Base-by-base conservation (phyloP, 805 yeast species). In the Candida boleticola region DNA sequence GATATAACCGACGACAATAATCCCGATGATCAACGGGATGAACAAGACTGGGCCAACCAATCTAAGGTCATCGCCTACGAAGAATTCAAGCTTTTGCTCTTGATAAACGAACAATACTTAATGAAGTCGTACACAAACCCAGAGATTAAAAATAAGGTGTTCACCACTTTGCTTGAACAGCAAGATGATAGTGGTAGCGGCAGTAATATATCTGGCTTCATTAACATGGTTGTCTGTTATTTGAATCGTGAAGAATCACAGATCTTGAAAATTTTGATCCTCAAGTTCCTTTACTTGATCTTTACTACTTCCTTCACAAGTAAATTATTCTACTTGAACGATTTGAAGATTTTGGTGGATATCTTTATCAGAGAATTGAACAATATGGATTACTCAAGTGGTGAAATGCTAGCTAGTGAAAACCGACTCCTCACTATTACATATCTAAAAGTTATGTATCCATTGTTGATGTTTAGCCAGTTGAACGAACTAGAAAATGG, bases 41-140 rank as follows among this genome's bases (percentile, higher is more conserved):
- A 31, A 31, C 27, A 7, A 23, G 66, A 63, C 30, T 60, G 57
- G 42, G 78, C 74, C 35, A 83, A 83, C 55, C 74, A 80, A 37
- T 73, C 71, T 47, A 83, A 81, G 54, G 50, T 66, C n/a, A 57
- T 64, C 11, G 71, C 74, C 9, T 80, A 79, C 47, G 77, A 86
- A 30, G 81, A 83, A 46, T 82, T 89, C 66, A 82, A 81, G 53
- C 65, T 87, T 13, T 60, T 90, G 10, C 66, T 90, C 30, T 82
- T 89, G 1, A 66, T 90, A 20, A 90, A 90, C 61, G 97, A 90
- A 58, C 97, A 90, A 61, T 90, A 80, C 61, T 79, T 90, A 83
- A 83, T 88, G 78, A 47, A 69, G 50, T 60, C 73, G 50, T 53
- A 72, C 59, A 43, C 61, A 3, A 53, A 58, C 29, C 40, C 49